A percentile compares a stretch with the other conserved stretches of the same genome.
phyloP scores from a whole-genome alignment of 768 basidiomycete species.

The Leucocoprinus birnbaumii region DNA sequence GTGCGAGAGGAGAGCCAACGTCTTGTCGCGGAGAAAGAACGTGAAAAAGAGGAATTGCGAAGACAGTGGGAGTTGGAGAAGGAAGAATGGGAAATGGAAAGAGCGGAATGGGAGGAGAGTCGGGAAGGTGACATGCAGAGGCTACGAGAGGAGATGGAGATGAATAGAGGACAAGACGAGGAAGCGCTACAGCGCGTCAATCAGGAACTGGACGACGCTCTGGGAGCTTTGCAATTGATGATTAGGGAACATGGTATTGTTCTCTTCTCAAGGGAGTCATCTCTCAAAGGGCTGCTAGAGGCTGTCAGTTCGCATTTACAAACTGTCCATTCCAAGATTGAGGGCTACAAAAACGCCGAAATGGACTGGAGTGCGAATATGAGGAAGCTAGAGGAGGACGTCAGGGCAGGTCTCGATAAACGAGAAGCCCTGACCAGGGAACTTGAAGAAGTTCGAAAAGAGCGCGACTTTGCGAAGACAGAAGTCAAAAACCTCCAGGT shows the following conservation, averaged over 20 bases:
- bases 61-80: conserved; percentile 42
- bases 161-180: conserved; percentile 37
- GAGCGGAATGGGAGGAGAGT: conserved; percentile 44
- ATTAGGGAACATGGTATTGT: conserved; percentile 56
- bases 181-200: conserved; percentile 32
- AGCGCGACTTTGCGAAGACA: conserved; percentile 46
- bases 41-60: conserved; percentile 33
- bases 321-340: conserved; percentile 41
- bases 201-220: conserved; percentile 49
- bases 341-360: conserved; percentile 38
- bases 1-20: conserved; percentile 26
- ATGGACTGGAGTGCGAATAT: conserved; percentile 45
- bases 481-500: conserved; percentile 39
- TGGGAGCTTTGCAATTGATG: conserved; percentile 45
- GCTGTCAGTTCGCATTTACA: conserved; percentile 52
- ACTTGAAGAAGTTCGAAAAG: conserved; percentile 49
- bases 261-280: conserved; percentile 48
- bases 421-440: conserved; percentile 46
- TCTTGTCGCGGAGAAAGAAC: conserved; percentile 40
- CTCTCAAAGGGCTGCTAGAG: conserved; percentile 44
- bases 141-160: conserved; percentile 45
- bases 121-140: conserved; percentile 41
- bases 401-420: conserved; percentile 41
- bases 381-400: conserved; percentile 47
- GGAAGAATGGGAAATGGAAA: conserved; percentile 48